Evolutionary conservation across 2,329 filamentous ascomycete genomes (phyloP), one percentile per base, ranked within the genome.

Genomic region (Cephalotrichum gorgonifer): DNA sequence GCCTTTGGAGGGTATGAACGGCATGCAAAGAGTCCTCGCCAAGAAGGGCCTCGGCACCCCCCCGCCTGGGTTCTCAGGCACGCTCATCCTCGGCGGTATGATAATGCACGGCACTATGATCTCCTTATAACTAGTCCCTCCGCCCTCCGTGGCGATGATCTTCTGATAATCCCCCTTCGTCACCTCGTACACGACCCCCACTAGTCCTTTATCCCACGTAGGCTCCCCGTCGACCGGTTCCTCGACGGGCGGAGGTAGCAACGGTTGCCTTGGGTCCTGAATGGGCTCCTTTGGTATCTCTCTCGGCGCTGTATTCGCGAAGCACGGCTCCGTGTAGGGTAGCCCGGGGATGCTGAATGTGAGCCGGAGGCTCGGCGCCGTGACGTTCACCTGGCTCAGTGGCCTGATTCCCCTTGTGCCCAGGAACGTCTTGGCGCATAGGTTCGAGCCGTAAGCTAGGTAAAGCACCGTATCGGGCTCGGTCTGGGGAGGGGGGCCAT

Each of bases 111-210:
- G 80, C 12, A 95, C 81, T 0, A 88, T 61, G 11, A 95, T 79
- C 61, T 97, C 89, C 50, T 83, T 72, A 69, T 98, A 98, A n/a
- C 83, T 77, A 2, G 81, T 69, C 17, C 90, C 90, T 28, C 87
- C 90, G 47, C 91, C 91, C 64, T 98, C 93, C 5, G 90, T 96
- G 5, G 83, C 83, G 52, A 97, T 84, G 56, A 98, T 95, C 52
- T 79, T 85, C 6, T 82, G 76, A 62, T 87, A 98, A 68, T 98
- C 93, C 41, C 76, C 65, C 17, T 75, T 70, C 1, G 89, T 95
- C 27, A 97, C 88, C 68, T 97, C 90, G 69, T 98, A 98, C 4
- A 97, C 93, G 15, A 95, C 88, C 23, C 93, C 93, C 38, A 96
- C 79, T 2, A 98, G 75, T 4, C 88, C 87, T 59, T 89, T 90